Evolutionary conservation across 2,329 filamentous ascomycete genomes (phyloP).

Genomic region (Ambrosiella xylebori): DNA sequence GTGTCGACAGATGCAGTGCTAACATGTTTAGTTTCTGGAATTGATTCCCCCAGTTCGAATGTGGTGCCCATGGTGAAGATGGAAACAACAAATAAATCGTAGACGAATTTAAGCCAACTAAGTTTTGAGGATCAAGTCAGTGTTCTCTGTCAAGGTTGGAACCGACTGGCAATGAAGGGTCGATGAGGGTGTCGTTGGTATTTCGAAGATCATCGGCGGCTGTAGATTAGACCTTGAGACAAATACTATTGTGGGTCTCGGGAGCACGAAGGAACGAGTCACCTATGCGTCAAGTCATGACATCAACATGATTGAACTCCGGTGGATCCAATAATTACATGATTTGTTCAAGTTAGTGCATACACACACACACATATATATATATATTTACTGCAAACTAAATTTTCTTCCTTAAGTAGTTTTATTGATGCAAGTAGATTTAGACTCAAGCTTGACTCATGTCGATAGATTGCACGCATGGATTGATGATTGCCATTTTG

Average conservation of each 20-base stretch:
- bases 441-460: too few species aligned
- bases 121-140: neutral
- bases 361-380: too few species aligned
- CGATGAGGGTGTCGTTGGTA: too few species aligned
- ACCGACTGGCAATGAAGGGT: too few species aligned
- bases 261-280: constrained; percentile 1
- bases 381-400: too few species aligned
- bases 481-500: too few species aligned
- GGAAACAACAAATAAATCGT: neutral
- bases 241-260: neutral
- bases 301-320: neutral
- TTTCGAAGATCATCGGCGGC: neutral
- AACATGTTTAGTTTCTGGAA: constrained; percentile 68
- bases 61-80: constrained; percentile 24
- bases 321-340: neutral
- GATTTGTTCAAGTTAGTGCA: too few species aligned
- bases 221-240: neutral
- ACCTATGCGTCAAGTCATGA: neutral
- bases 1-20: neutral
- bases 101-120: neutral
- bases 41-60: constrained; percentile 47
- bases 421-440: too few species aligned
- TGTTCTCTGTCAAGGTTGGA: neutral
- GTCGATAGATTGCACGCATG: too few species aligned
- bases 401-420: too few species aligned